A percentile compares a stretch with the other conserved stretches of the same genome.
These are phyloP conservation scores for Ogataea nakhonphanomensis DNA, from an alignment of 805 yeast species.

Conservation along the genomic window DNA sequence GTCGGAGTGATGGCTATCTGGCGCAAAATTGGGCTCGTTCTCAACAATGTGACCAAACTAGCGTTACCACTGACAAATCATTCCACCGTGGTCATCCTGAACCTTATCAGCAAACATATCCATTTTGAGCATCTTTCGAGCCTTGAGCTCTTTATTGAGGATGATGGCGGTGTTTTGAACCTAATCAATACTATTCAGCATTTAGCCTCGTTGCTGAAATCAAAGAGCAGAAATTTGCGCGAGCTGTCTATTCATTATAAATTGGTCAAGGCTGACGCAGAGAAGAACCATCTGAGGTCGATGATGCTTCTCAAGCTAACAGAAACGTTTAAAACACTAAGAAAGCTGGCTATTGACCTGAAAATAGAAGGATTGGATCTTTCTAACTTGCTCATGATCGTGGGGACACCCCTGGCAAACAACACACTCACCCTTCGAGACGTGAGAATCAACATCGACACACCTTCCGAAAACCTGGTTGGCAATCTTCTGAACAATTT, in stretches of 20 bases:
- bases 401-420: slow-evolving; percentile 30
- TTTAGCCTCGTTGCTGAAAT: slow-evolving; percentile 22
- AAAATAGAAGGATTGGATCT: slow-evolving; percentile 28
- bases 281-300: slow-evolving; percentile 33
- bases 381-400: slow-evolving; percentile 32
- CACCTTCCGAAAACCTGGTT: slow-evolving; percentile 32
- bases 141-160: slow-evolving; percentile 29
- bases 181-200: slow-evolving; percentile 29
- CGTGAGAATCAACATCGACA: slow-evolving; percentile 25
- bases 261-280: slow-evolving; percentile 24
- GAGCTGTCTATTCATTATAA: slow-evolving; percentile 26
- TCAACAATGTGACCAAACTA: slow-evolving; percentile 25
- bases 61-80: slow-evolving; percentile 32
- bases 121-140: slow-evolving; percentile 29
- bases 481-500: slow-evolving; percentile 28
- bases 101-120: slow-evolving; percentile 28
- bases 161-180: slow-evolving; percentile 29
- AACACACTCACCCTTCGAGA: slow-evolving; percentile 24
- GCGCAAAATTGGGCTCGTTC: slow-evolving; percentile 28
- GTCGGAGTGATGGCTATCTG: slow-evolving; percentile 35
- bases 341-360: slow-evolving; percentile 23
- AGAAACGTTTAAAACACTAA: slow-evolving; percentile 25
- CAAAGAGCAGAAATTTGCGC: slow-evolving; percentile 25
- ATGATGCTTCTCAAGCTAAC: slow-evolving; percentile 31
- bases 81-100: slow-evolving; percentile 29